Evolutionary conservation across 1,284 basidiomycete species (phyloP).

Genomic region (Fistulina hepatica): DNA sequence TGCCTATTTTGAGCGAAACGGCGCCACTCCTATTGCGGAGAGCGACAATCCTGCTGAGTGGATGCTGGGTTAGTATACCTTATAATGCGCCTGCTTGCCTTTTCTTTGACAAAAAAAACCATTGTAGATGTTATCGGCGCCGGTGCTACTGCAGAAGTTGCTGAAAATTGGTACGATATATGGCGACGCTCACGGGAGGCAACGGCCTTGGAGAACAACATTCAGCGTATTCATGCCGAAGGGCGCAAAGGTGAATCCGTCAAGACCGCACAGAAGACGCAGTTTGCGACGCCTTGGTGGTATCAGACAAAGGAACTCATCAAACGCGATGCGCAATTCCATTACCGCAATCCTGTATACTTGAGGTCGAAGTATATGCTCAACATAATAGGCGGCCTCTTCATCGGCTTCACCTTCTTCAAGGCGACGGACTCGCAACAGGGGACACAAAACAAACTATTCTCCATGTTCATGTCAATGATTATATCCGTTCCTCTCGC

Average conservation of each 20-base stretch:
- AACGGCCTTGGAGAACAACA: constrained; percentile 22
- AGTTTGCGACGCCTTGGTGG: constrained; percentile 41
- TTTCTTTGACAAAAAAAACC: too few species aligned
- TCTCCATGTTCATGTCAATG: constrained; percentile 42
- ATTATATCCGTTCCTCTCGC: constrained; percentile 32
- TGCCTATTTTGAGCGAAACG: constrained; percentile 59
- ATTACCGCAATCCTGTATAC: constrained; percentile 57
- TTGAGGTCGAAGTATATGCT: constrained; percentile 63
- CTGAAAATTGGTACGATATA: constrained; percentile 35
- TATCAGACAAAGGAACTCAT: constrained; percentile 38
- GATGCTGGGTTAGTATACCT: too few species aligned
- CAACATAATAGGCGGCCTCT: constrained; percentile 44
- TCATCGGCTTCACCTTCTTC: constrained; percentile 62
- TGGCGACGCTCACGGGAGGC: constrained; percentile 34
- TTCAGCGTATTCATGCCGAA: constrained; percentile 29
- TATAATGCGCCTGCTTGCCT: too few species aligned
- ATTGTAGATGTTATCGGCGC: constrained; percentile 64
- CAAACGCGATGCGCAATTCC: constrained; percentile 26
- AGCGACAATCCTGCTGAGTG: too few species aligned
- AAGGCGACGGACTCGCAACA: constrained; percentile 52
- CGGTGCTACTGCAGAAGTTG: constrained; percentile 39
- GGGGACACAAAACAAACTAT: constrained; percentile 78
- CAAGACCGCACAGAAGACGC: constrained; percentile 26
- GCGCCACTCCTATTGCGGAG: too few species aligned
- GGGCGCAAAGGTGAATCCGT: constrained; percentile 27